These are phyloP conservation scores for Starmerella roubikii DNA, from an alignment of 805 yeast species.

Conservation along the genomic window DNA sequence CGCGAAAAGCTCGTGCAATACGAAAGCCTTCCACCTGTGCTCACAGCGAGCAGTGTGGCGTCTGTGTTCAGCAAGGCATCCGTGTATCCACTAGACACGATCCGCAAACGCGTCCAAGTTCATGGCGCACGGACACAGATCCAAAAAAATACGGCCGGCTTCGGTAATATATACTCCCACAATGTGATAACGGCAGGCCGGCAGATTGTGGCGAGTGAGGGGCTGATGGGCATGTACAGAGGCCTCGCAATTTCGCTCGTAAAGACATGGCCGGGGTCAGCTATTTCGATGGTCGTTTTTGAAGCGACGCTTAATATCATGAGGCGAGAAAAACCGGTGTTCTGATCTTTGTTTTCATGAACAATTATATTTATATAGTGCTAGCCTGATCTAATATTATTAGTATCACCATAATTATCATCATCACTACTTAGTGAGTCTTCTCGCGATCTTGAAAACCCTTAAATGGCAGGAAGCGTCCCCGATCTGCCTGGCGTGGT, in stretches of 20 bases:
- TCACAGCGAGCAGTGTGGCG: slow-evolving; percentile 54
- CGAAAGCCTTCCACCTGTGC: slow-evolving; percentile 10
- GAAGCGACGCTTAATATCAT: slow-evolving; percentile 30
- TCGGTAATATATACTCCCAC: slow-evolving; percentile 19
- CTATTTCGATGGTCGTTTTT: slow-evolving; percentile 53
- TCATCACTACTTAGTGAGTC: too few species aligned
- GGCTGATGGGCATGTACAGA: slow-evolving; percentile 53
- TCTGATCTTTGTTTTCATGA: too few species aligned
- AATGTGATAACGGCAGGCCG: slow-evolving; percentile 22
- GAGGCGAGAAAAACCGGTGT: too few species aligned
- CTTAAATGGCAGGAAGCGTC: slow-evolving; percentile 28
- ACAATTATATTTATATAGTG: too few species aligned
- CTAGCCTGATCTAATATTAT: too few species aligned
- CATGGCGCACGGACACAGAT: slow-evolving; percentile 24
- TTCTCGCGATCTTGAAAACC: too few species aligned
- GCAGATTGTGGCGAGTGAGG: slow-evolving; percentile 41
- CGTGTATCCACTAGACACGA: slow-evolving; percentile 76
- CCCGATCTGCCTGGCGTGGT: slow-evolving; percentile 79
- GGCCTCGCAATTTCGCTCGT: slow-evolving; percentile 59
- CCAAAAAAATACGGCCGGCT: slow-evolving; percentile 9
- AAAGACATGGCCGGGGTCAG: slow-evolving; percentile 62
- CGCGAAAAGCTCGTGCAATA: slow-evolving; percentile 11
- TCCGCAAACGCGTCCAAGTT: slow-evolving; percentile 67
- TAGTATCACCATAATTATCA: too few species aligned
- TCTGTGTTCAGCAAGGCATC: slow-evolving; percentile 61